Percentiles rank a stretch among this genome's conserved stretches.
phyloP scores from a whole-genome alignment of 1,284 basidiomycete genomes.

The Ustilago vetiveriae region DNA sequence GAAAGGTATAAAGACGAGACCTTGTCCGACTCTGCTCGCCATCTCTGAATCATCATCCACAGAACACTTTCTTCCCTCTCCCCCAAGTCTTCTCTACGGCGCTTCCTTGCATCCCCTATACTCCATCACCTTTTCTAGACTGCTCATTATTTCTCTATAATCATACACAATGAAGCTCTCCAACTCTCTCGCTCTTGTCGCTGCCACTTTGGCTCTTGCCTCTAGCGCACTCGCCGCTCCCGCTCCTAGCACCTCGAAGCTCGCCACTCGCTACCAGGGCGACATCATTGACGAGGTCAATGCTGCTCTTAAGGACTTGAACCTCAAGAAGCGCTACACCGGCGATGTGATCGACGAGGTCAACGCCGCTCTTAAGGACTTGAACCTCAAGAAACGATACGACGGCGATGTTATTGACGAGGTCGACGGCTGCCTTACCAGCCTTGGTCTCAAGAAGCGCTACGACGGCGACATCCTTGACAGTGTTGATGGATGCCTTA shows the following conservation, averaged over 20 bases:
- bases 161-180: conserved; percentile 12
- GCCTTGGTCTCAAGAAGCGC: conserved; percentile 2
- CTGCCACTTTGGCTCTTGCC: conserved; percentile 1
- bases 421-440: neutral
- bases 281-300: conserved; percentile 13
- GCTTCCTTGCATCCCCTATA: neutral
- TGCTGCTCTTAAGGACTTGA: neutral
- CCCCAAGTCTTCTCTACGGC: no score
- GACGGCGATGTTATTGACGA: neutral
- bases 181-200: conserved; percentile 2
- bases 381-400: neutral
- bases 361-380: neutral
- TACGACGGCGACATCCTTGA: neutral
- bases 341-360: conserved; percentile 5
- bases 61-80: no score
- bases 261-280: neutral
- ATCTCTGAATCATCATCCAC: no score
- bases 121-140: neutral
- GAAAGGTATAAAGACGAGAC: no score
- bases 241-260: neutral
- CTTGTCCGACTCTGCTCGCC: no score
- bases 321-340: conserved; percentile 1
- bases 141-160: no score
- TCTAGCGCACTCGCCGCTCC: conserved; percentile 13
- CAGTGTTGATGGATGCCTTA: neutral